phyloP scores from a whole-genome alignment of 768 basidiomycete species.

The Lactifluus volemus region DNA sequence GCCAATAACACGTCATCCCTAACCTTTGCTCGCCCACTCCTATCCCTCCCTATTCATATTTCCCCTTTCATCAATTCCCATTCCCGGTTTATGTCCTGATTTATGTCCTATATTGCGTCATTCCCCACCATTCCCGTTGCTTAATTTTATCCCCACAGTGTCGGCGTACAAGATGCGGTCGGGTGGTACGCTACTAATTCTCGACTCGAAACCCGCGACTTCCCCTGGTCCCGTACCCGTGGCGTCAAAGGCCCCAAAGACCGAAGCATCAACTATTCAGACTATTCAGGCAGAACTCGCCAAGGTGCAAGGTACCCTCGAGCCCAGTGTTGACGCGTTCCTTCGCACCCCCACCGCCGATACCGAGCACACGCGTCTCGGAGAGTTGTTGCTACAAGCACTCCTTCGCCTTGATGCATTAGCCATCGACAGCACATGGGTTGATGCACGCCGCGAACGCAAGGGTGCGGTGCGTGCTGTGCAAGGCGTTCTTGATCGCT shows the following conservation, averaged over 20 bases:
- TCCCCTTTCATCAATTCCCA: constrained; percentile 5
- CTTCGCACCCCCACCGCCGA: constrained; percentile 20
- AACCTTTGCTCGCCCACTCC: constrained; percentile 1
- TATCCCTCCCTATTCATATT: constrained; percentile 7
- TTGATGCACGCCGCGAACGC: constrained; percentile 65
- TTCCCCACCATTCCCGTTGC: constrained; percentile 17
- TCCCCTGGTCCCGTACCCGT: constrained; percentile 23
- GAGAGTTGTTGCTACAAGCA: constrained; percentile 80
- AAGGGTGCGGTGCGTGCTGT: constrained; percentile 84
- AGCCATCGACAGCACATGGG: constrained; percentile 64
- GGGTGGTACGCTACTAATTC: constrained; percentile 61
- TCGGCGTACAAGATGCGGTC: constrained; percentile 66
- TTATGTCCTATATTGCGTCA: constrained; percentile 18
- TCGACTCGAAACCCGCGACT: constrained; percentile 29
- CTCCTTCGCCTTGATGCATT: constrained; percentile 82
- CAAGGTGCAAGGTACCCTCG: constrained; percentile 43
- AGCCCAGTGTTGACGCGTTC: constrained; percentile 50
- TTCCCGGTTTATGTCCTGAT: neutral
- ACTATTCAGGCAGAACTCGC: constrained; percentile 48
- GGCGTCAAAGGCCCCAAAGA: constrained; percentile 26
- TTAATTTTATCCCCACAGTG: constrained; percentile 34
- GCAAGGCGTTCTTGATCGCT: constrained; percentile 69
- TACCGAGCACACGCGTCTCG: constrained; percentile 48
- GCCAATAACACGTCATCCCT: constrained; percentile 1
- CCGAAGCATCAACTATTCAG: constrained; percentile 45